phyloP scores from a whole-genome alignment of 1,284 basidiomycete genomes.

The Coniferiporia weirii region DNA sequence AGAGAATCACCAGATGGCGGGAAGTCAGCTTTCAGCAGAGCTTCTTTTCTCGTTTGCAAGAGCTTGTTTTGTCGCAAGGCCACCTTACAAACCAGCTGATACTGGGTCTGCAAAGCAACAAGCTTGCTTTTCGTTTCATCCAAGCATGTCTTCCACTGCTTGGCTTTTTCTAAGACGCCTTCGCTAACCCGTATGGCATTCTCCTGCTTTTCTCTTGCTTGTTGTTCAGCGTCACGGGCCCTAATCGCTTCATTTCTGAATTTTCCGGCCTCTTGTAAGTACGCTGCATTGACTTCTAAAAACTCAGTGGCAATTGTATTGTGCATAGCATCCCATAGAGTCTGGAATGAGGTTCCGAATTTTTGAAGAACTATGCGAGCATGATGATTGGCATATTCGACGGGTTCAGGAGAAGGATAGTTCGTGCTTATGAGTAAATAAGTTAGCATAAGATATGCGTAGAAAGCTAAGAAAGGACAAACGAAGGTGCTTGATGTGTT shows the following conservation, averaged over 20 bases:
- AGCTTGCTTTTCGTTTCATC: neutral
- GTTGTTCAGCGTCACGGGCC: neutral
- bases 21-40: neutral
- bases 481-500: neutral
- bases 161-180: neutral
- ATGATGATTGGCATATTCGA: neutral
- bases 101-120: neutral
- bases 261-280: neutral
- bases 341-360: neutral
- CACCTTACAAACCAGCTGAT: neutral
- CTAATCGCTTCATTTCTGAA: neutral
- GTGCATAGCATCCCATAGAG: neutral
- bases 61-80: slow-evolving; percentile 1
- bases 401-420: neutral
- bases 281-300: neutral
- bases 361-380: neutral
- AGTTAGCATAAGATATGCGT: neutral
- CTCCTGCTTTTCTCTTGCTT: neutral
- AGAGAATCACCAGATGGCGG: neutral
- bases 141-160: neutral
- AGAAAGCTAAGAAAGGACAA: neutral
- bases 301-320: neutral
- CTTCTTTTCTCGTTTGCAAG: neutral
- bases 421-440: neutral
- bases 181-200: neutral